Percentiles rank a stretch among this genome's conserved stretches.
These are phyloP conservation scores for Eutrema heterophyllum DNA, from an alignment of 345 rosid species.

Conservation along the genomic window DNA sequence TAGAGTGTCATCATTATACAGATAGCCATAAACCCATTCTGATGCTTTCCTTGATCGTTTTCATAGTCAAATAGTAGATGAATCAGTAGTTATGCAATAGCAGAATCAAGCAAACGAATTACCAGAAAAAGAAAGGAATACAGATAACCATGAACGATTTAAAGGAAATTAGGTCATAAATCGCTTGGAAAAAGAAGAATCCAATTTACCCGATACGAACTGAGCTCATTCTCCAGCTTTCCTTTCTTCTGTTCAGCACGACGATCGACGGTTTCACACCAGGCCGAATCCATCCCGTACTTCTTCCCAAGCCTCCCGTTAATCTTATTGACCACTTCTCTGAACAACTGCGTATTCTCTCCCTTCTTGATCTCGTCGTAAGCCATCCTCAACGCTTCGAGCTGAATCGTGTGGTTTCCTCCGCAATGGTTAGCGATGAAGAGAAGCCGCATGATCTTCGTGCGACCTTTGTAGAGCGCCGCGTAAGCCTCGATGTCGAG, in stretches of 20 bases:
- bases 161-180: conserved; percentile 10
- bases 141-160: background rate
- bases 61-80: background rate
- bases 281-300: conserved; percentile 54
- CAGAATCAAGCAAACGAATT: background rate
- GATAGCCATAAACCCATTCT: conserved; percentile 41
- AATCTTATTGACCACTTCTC: conserved; percentile 73
- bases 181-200: background rate
- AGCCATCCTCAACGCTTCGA: conserved; percentile 90
- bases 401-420: conserved; percentile 58
- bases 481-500: conserved; percentile 95
- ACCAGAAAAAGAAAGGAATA: background rate
- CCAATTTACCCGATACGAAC: conserved; percentile 74
- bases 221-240: conserved; percentile 88
- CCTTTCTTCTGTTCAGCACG: conserved; percentile 81
- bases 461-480: conserved; percentile 74
- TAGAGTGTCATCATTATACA: background rate
- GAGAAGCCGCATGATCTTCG: conserved; percentile 76
- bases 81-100: background rate
- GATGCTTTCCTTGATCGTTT: conserved; percentile 58
- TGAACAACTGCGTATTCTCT: conserved; percentile 82
- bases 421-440: conserved; percentile 78
- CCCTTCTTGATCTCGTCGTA: conserved; percentile 92
- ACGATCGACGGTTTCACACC: conserved; percentile 79
- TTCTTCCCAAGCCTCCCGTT: conserved; percentile 62